Percentiles rank a stretch among this genome's conserved stretches.
Conservation (phyloP, 2,329 filamentous ascomycete species). For the Sodiomyces alkalinus region DNA sequence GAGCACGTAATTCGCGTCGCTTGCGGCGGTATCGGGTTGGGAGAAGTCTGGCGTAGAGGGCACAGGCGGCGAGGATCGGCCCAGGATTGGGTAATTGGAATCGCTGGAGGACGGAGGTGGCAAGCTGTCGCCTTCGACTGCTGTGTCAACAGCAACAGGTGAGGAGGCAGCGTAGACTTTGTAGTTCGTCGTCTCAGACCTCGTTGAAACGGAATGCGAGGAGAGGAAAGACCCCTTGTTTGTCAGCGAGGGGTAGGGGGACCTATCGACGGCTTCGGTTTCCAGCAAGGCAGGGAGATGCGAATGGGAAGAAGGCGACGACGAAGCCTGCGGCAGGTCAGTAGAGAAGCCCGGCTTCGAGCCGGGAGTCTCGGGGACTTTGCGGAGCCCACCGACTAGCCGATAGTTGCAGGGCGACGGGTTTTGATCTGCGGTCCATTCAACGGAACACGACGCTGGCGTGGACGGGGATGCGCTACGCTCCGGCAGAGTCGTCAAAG, state of each 20-base stretch:
- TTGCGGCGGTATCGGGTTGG: constrained; percentile 19
- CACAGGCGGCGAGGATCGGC: constrained; percentile 31
- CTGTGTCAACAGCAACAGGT: constrained; percentile 19
- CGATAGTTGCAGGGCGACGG: constrained; percentile 36
- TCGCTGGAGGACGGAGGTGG: constrained; percentile 24
- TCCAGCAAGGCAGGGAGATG: constrained; percentile 15
- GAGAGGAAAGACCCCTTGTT: constrained; percentile 14
- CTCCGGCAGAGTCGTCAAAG: constrained; percentile 32
- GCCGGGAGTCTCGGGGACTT: constrained; percentile 30
- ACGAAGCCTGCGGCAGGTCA: constrained; percentile 4
- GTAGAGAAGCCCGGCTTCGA: constrained; percentile 26
- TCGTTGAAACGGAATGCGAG: constrained; percentile 17
- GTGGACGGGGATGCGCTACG: constrained; percentile 22
- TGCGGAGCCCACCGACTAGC: constrained; percentile 38
- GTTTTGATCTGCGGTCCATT: constrained; percentile 18
- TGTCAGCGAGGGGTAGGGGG: constrained; percentile 4
- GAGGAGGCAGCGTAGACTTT: constrained; percentile 35
- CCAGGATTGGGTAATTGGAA: constrained; percentile 36
- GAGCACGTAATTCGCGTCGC: constrained; percentile 37
- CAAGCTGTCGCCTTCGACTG: constrained; percentile 24
- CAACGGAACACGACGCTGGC: constrained; percentile 18
- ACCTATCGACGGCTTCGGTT: constrained; percentile 3
- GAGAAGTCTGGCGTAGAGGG: constrained; percentile 20
- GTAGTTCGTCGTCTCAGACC: constrained; percentile 38
- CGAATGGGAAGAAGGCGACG: constrained; percentile 5